Base-by-base conservation (phyloP, 106 monocot genomes). In the Allium fistulosum region DNA sequence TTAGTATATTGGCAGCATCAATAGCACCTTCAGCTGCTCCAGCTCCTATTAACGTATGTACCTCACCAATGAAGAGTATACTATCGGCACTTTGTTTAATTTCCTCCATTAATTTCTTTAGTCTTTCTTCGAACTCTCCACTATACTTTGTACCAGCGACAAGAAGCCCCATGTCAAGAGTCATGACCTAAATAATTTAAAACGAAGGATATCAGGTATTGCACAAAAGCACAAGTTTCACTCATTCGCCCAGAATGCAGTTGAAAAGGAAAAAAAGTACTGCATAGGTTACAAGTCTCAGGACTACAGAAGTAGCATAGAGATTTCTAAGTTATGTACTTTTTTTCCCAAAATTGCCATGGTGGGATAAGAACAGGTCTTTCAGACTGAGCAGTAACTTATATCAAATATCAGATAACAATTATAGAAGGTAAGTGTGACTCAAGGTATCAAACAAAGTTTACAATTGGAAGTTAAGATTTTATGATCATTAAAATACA, bases 21-120 rank as follows among this genome's bases (percentile, higher is more conserved):
- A 75, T 69, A 46, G 75, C 75, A 69, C 75, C 75, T 48, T 75
- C 75, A 10, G 75, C 75, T 46, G 75, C 75, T 75, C 75, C 75
- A 14, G 68, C 75, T 69, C 68, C 75, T 67, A 75, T 75, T 69
- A 75, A 69, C 51, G 75, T 75, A 59, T 75, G 75, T 10, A 75
- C 75, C 68, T 69, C 75, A 69, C 67, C 75, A 55, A 69, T 75
- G 66, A 75, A 75, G 51, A 75, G 68, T 75, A 69, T 75, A 69
- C 67, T 75, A 10, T 75, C 68, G 67, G 61, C 60, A 69, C 62
- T 75, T 69, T 75, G 75, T 69, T 75, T 75, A 48, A 75, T 62
- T 75, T 75, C 75, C 55, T 75, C 75, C 68, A 75, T 75, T 37
- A 69, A 26, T 56, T 75, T 75, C 75, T 75, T 75, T 17, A 75